Conservation (phyloP, 2,329 filamentous ascomycete species). For the Diplocarpon mali region DNA sequence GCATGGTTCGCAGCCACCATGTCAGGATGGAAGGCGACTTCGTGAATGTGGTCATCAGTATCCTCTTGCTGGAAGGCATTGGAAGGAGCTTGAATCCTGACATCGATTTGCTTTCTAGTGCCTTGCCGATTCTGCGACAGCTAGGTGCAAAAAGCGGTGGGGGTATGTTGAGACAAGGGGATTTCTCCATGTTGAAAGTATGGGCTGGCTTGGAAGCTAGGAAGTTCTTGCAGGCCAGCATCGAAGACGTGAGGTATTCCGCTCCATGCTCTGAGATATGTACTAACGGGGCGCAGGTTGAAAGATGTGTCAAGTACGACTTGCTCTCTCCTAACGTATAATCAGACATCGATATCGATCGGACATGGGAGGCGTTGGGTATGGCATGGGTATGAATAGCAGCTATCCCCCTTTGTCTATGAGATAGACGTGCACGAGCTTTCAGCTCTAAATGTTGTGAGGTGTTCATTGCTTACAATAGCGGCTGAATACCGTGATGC, state of each 20-base stretch:
- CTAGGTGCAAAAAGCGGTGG: slow-evolving; percentile 69
- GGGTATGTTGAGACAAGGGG: slow-evolving; percentile 57
- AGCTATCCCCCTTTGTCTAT: neutral
- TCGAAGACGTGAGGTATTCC: slow-evolving; percentile 61
- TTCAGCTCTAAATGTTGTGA: neutral
- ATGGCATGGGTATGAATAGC: neutral
- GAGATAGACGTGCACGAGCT: neutral
- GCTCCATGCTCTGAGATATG: neutral
- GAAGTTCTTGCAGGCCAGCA: slow-evolving; percentile 78
- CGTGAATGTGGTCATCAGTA: slow-evolving; percentile 94
- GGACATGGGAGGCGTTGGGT: slow-evolving; percentile 3
- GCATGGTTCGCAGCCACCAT: slow-evolving; percentile 86
- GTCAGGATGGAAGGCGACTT: slow-evolving; percentile 95
- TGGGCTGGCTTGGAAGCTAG: slow-evolving; percentile 87
- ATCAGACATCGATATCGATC: neutral
- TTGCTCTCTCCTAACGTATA: slow-evolving; percentile 77
- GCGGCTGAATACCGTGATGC: neutral
- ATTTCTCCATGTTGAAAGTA: slow-evolving; percentile 77
- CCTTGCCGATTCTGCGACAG: slow-evolving; percentile 80
- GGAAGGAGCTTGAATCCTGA: slow-evolving; percentile 77
- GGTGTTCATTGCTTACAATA: neutral
- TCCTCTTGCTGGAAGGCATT: slow-evolving; percentile 87
- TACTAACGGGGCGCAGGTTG: slow-evolving; percentile 43
- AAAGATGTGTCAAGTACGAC: slow-evolving; percentile 85
- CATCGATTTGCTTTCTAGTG: slow-evolving; percentile 74